A percentile compares a stretch with the other conserved stretches of the same genome.
Evolutionary conservation across 495 filamentous ascomycete species (phyloP).

Genomic region (Cairneyella variabilis): DNA sequence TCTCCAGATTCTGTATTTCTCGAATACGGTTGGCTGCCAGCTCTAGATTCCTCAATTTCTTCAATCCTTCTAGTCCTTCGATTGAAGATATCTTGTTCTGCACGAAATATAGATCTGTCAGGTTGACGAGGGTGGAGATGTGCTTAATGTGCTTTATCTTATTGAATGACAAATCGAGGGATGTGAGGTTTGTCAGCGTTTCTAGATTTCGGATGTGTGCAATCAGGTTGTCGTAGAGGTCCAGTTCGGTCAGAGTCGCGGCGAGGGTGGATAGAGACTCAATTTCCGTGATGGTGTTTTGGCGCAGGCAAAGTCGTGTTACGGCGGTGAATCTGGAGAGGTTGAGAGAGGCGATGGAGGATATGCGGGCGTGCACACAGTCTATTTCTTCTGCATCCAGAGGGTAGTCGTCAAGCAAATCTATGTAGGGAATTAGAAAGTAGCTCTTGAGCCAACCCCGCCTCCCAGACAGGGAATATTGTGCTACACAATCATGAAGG

Average conservation of each 20-base stretch:
- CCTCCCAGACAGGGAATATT: no score
- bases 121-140: conserved; percentile 69
- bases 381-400: conserved; percentile 73
- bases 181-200: conserved; percentile 66
- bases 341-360: conserved; percentile 69
- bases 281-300: conserved; percentile 83
- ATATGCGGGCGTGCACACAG: conserved; percentile 78
- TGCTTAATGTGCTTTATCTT: conserved; percentile 99
- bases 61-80: conserved; percentile 75
- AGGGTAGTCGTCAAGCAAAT: conserved; percentile 52
- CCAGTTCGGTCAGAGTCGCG: conserved; percentile 70
- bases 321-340: conserved; percentile 80
- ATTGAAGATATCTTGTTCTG: conserved; percentile 90
- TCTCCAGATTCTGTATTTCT: conserved; percentile 83
- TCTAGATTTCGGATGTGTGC: conserved; percentile 82
- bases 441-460: background rate
- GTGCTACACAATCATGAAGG: no score
- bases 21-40: conserved; percentile 88
- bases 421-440: conserved; percentile 25
- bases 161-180: conserved; percentile 93
- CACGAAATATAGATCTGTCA: conserved; percentile 88
- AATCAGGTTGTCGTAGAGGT: conserved; percentile 98
- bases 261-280: conserved; percentile 63
- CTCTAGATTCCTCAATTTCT: conserved; percentile 75
- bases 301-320: conserved; percentile 82